Conservation (phyloP, 2,329 filamentous ascomycete species). For the Pseudonectria foliicola region DNA sequence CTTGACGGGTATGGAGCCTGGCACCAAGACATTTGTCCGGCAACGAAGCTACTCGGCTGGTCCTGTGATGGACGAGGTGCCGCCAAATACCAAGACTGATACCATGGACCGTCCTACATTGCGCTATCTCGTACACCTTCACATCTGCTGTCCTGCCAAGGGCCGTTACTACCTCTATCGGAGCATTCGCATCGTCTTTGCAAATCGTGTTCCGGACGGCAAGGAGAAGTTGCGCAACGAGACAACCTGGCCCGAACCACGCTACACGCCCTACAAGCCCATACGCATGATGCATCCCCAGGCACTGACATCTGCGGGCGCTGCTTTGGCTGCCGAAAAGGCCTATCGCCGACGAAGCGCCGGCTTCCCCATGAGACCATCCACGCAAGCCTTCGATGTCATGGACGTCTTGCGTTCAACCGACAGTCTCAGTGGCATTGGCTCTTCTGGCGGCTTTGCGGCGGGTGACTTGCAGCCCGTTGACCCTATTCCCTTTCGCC, state of each 20-base stretch:
- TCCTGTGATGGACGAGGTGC: slow-evolving; percentile 65
- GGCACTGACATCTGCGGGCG: slow-evolving; percentile 28
- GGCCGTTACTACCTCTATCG: slow-evolving; percentile 88
- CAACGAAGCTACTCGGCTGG: slow-evolving; percentile 90
- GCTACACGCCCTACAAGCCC: slow-evolving; percentile 78
- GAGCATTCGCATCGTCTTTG: slow-evolving; percentile 88
- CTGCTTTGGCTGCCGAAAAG: slow-evolving; percentile 51
- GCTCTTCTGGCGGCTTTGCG: slow-evolving; percentile 13
- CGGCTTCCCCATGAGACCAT: slow-evolving; percentile 36
- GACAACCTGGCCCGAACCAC: slow-evolving; percentile 79
- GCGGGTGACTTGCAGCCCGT: slow-evolving; percentile 31
- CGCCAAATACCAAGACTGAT: slow-evolving; percentile 22
- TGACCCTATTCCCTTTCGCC: slow-evolving; percentile 45
- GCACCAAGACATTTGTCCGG: slow-evolving; percentile 91
- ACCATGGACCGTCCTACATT: slow-evolving; percentile 59
- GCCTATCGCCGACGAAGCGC: slow-evolving; percentile 51
- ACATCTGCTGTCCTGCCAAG: slow-evolving; percentile 81
- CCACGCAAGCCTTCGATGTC: slow-evolving; percentile 27
- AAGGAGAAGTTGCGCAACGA: slow-evolving; percentile 91
- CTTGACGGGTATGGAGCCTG: slow-evolving; percentile 82
- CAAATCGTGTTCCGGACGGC: slow-evolving; percentile 89
- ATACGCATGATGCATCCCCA: slow-evolving; percentile 43
- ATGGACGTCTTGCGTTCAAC: slow-evolving; percentile 23
- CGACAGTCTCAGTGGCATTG: neutral
- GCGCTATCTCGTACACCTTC: slow-evolving; percentile 84